Percentiles rank a stretch among this genome's conserved stretches.
Evolutionary conservation across 2,329 filamentous ascomycete species (phyloP).

Genomic region (Huntiella savannae): DNA sequence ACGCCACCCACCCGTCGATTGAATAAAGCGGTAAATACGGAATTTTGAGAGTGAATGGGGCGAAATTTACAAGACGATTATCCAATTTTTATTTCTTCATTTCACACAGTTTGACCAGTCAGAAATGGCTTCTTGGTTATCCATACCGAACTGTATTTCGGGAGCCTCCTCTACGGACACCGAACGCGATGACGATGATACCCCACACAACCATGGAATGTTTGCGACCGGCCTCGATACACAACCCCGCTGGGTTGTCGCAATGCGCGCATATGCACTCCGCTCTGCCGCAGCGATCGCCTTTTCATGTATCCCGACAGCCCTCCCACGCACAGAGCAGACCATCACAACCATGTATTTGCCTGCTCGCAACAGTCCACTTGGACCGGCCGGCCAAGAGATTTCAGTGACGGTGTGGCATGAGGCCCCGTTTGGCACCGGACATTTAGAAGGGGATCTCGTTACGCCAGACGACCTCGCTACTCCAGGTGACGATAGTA

Average conservation of each 20-base stretch:
- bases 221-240: slow-evolving; percentile 27
- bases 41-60: no score
- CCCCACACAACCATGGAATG: slow-evolving; percentile 15
- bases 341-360: slow-evolving; percentile 18
- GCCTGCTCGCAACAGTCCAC: no score
- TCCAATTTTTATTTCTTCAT: background rate
- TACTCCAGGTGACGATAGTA: no score
- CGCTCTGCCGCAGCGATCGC: slow-evolving; percentile 26
- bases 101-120: background rate
- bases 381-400: no score
- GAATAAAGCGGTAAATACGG: no score
- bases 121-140: slow-evolving; percentile 2
- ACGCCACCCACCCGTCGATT: no score
- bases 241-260: slow-evolving; percentile 25
- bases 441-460: no score
- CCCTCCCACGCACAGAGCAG: slow-evolving; percentile 2
- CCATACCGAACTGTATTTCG: background rate
- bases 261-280: slow-evolving; percentile 24
- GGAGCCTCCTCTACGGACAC: background rate
- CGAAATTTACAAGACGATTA: no score
- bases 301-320: slow-evolving; percentile 15
- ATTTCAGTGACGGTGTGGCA: no score
- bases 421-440: no score
- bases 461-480: no score
- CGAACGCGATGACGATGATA: background rate